Evolutionary conservation across 139 green algal species (phyloP), one percentile per base, ranked within the genome.

Genomic region (Volvox africanus): DNA sequence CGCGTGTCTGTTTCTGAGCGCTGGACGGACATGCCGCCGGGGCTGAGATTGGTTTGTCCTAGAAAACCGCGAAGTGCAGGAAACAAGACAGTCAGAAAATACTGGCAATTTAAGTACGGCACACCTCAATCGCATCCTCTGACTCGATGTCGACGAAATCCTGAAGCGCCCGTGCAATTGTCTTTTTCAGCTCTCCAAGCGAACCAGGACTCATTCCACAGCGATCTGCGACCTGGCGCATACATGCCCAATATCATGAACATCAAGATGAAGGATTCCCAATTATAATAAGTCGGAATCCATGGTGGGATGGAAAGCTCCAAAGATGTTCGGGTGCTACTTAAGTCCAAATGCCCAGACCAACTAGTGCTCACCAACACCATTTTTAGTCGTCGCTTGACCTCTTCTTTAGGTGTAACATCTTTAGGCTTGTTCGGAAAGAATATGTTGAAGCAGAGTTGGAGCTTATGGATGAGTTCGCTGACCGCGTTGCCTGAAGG

Each of bases 61-160:
- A n/a, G n/a, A 9, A 55, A 55, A 55, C 5, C 44, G 44, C 9
- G 5, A 55, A 55, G 44, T 14, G 44, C 44, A 55, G 44, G 44
- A 9, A 55, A 5, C 44, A 9, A 55, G 9, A 55, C 9, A 55
- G 44, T 55, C 5, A 55, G 5, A 9, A 55, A 55, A 55, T 9
- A 55, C 5, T 55, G 44, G 44, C 44, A 55, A 55, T 55, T 9
- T 14, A 5, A 55, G 44, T 55, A 55, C 44, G 16, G 16, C 62
- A 35, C 69, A 97, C 96, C 88, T 98, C 96, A 21, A 98, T 97
- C 44, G 94, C 89, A 55, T 98, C 96, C 88, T 97, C 95, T 0
- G 68, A 88, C 84, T 98, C 96, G 76, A 99, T 96, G 76, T 98
- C 97, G 19, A 99, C 97, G 91, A 96, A 99, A n/a, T 97, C 95